Percentiles rank a stretch among this genome's conserved stretches.
Conservation (phyloP, 176 grass and related monocot genomes). For the Oryza glaberrima region DNA sequence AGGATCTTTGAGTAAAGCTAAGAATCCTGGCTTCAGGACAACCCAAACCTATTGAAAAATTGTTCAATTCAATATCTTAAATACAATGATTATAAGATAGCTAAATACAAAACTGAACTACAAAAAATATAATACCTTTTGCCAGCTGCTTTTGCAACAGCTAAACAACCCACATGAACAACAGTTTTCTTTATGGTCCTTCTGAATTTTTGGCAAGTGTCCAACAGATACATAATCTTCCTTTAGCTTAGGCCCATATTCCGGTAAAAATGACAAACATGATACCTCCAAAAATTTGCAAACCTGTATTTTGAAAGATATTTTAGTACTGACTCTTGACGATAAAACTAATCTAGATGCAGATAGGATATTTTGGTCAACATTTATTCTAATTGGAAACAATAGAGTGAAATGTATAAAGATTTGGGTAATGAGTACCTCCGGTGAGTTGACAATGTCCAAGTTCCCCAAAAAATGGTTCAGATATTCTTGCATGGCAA, state of each 20-base stretch:
- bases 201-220: slow-evolving; percentile 91
- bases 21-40: slow-evolving; percentile 95
- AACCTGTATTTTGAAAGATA: slow-evolving; percentile 61
- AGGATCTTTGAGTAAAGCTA: slow-evolving; percentile 93
- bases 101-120: slow-evolving; percentile 23
- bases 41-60: slow-evolving; percentile 75
- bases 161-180: slow-evolving; percentile 73
- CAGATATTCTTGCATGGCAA: slow-evolving; percentile 97
- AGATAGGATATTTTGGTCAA: background rate
- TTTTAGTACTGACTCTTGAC: background rate
- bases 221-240: slow-evolving; percentile 93
- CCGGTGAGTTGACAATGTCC: slow-evolving; percentile 93
- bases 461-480: slow-evolving; percentile 97
- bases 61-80: slow-evolving; percentile 38
- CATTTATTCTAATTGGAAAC: slow-evolving; percentile 20
- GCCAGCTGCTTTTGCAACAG: slow-evolving; percentile 94
- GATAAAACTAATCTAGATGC: slow-evolving; percentile 31
- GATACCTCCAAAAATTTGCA: slow-evolving; percentile 99
- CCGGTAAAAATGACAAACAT: slow-evolving; percentile 87
- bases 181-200: slow-evolving; percentile 60
- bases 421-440: slow-evolving; percentile 67
- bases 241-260: slow-evolving; percentile 95
- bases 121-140: slow-evolving; percentile 66
- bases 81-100: slow-evolving; percentile 40
- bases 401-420: slow-evolving; percentile 9